A percentile compares a stretch with the other conserved stretches of the same genome.
These are phyloP conservation scores for Botrytis pseudocinerea DNA, from an alignment of 2,329 filamentous ascomycete genomes.

Conservation along the genomic window DNA sequence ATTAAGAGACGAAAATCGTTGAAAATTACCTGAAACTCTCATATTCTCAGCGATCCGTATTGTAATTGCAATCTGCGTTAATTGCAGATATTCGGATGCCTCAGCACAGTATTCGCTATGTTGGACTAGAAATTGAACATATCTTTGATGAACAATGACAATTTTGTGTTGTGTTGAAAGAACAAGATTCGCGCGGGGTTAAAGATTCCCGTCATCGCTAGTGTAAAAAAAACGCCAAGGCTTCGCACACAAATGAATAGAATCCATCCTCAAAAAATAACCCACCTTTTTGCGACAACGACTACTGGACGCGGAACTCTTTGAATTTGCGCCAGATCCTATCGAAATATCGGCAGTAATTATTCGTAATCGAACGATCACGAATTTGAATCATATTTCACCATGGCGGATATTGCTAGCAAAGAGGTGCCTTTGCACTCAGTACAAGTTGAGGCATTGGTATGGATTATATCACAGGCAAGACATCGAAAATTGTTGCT, in stretches of 20 bases:
- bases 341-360: slow-evolving; percentile 8
- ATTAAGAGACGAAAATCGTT: slow-evolving; percentile 14
- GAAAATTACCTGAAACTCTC: background rate
- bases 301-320: slow-evolving; percentile 19
- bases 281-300: slow-evolving; percentile 24
- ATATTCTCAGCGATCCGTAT: background rate
- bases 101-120: background rate
- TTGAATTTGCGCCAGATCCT: slow-evolving; percentile 6
- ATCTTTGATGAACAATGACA: background rate
- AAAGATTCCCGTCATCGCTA: slow-evolving; percentile 15
- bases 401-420: slow-evolving; percentile 55
- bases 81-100: background rate
- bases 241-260: slow-evolving; percentile 25
- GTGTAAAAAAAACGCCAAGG: slow-evolving; percentile 21
- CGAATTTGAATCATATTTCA: slow-evolving; percentile 35
- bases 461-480: slow-evolving; percentile 52
- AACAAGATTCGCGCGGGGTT: slow-evolving; percentile 22
- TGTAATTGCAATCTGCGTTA: background rate
- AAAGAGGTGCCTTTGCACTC: slow-evolving; percentile 76
- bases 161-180: background rate
- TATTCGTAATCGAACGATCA: slow-evolving; percentile 3
- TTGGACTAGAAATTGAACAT: background rate
- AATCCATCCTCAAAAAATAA: slow-evolving; percentile 23
- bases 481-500: slow-evolving; percentile 34
- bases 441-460: slow-evolving; percentile 93